Evolutionary conservation across 768 basidiomycete species (phyloP).

Genomic region (Pleurotus eryngii): DNA sequence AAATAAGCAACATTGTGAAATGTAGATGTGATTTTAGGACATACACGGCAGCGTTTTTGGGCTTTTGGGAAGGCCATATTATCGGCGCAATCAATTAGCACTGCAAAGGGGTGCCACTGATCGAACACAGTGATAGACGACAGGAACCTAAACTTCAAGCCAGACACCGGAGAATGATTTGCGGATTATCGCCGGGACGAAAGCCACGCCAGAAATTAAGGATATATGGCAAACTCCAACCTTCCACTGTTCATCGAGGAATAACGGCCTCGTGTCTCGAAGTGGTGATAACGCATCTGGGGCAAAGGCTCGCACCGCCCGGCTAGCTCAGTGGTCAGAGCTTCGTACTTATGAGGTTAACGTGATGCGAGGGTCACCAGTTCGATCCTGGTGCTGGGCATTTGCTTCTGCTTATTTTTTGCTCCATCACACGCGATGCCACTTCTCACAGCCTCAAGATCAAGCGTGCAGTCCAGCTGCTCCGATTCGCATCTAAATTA

Average conservation of each 20-base stretch:
- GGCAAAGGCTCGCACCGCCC: not conserved
- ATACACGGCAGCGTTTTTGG: not conserved
- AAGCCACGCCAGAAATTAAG: no score
- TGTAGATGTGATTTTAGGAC: no score
- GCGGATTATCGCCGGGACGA: no score
- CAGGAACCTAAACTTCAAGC: no score
- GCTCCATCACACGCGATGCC: not conserved
- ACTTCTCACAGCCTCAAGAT: not conserved
- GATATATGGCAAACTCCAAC: no score
- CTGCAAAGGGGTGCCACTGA: no score
- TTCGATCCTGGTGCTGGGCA: slow-evolving; percentile 9
- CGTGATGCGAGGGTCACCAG: slow-evolving; percentile 9
- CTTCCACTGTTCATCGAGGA: no score
- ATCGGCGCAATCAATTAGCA: no score
- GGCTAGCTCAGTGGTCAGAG: slow-evolving; percentile 9
- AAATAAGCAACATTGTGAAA: not conserved
- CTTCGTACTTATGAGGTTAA: slow-evolving; percentile 9
- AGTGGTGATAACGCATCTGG: no score
- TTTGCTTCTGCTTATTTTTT: not conserved
- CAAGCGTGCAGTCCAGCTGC: not conserved
- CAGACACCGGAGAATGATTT: no score
- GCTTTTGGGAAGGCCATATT: not conserved
- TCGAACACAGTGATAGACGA: no score
- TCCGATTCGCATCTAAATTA: not conserved
- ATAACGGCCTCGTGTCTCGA: no score